Evolutionary conservation across 306 rosid species (phyloP).

Genomic region (Comarum palustre): DNA sequence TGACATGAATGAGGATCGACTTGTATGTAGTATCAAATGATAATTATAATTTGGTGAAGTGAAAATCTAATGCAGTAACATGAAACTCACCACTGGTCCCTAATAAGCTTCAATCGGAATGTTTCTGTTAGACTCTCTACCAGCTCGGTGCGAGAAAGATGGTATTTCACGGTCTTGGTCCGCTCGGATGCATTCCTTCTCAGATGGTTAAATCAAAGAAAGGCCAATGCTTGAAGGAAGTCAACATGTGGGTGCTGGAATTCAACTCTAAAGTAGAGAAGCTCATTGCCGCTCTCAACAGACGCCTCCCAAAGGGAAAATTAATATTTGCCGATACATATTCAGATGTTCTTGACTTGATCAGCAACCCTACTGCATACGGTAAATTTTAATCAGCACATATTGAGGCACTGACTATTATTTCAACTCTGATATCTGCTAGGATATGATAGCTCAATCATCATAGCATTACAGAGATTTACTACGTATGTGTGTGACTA

Average conservation of each 20-base stretch:
- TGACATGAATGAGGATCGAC: not conserved
- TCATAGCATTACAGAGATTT: not conserved
- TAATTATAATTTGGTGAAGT: not conserved
- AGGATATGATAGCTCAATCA: not conserved
- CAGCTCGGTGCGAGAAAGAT: slow-evolving; percentile 62
- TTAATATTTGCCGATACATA: slow-evolving; percentile 63
- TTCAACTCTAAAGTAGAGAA: slow-evolving; percentile 48
- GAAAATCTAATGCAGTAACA: not conserved
- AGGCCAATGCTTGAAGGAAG: slow-evolving; percentile 60
- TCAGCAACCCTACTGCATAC: slow-evolving; percentile 45
- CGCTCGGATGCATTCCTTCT: slow-evolving; percentile 93
- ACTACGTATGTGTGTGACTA: not conserved
- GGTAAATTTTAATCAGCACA: slow-evolving; percentile 31
- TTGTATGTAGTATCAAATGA: not conserved
- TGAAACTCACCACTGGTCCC: not conserved
- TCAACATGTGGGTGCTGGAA: slow-evolving; percentile 44
- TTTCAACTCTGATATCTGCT: not conserved
- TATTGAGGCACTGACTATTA: not conserved
- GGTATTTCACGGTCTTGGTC: slow-evolving; percentile 65
- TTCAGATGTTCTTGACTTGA: slow-evolving; percentile 51
- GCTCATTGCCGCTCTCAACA: slow-evolving; percentile 46
- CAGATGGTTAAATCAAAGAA: slow-evolving; percentile 70
- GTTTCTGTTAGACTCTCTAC: slow-evolving; percentile 48
- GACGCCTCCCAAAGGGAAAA: slow-evolving; percentile 48
- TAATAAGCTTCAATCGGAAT: not conserved